Percentiles rank a stretch among this genome's conserved stretches.
Evolutionary conservation across 1,139 yeast genomes (phyloP).

Genomic region (Yamadazyma membranifaciens): DNA sequence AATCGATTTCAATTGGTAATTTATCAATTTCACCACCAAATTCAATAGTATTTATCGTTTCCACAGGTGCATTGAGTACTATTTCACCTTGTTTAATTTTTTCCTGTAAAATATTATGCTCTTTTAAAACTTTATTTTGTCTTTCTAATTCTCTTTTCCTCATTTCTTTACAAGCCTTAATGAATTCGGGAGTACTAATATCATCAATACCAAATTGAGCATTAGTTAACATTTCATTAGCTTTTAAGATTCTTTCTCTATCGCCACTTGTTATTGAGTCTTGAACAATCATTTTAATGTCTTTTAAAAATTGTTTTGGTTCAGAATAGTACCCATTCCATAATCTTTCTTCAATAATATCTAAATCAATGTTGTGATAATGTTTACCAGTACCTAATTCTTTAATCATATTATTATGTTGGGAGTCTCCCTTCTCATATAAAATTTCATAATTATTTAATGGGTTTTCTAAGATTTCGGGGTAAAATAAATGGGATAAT

Average conservation of each 20-base stretch:
- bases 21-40: conserved; percentile 1
- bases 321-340: conserved; percentile 97
- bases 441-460: conserved; percentile 37
- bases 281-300: conserved; percentile 76
- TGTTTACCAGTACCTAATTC: conserved; percentile 73
- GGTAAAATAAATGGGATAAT: conserved; percentile 76
- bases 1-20: background rate
- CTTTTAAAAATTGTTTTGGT: conserved; percentile 84
- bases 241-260: conserved; percentile 80
- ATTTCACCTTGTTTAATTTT: conserved; percentile 11
- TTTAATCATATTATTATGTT: conserved; percentile 63
- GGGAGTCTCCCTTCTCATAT: conserved; percentile 56
- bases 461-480: conserved; percentile 39
- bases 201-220: conserved; percentile 96
- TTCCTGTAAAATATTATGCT: conserved; percentile 28
- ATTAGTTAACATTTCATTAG: conserved; percentile 94
- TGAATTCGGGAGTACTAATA: conserved; percentile 68
- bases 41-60: background rate
- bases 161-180: conserved; percentile 73
- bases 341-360: conserved; percentile 86
- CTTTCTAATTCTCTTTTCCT: conserved; percentile 64
- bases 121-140: conserved; percentile 46
- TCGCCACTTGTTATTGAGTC: conserved; percentile 79
- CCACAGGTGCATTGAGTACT: background rate
- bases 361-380: conserved; percentile 87